Base-by-base conservation (phyloP, 805 yeast species). In the Candida morakotiae region DNA sequence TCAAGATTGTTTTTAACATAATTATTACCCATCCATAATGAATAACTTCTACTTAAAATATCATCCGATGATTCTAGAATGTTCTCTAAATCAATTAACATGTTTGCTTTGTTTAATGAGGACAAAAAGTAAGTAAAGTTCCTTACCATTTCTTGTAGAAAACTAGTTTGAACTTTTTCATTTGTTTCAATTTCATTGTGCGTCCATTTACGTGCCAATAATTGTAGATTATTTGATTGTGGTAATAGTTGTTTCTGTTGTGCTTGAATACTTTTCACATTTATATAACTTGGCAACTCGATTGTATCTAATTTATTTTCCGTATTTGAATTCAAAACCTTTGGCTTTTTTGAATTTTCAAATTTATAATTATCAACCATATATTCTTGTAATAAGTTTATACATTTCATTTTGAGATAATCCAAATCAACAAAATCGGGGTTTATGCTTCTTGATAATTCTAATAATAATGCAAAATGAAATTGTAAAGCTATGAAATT, bases 241-340 rank as follows among this genome's bases (percentile, higher is more conserved):
- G 32, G 11, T 16, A 16, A 7, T 3, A 16, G 9, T 4, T 24
- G 15, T 28, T 16, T 32, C 15, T 3, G 35, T 25, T 44, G 24
- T n/a, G 41, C 50, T 1, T 53, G 44, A 7, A 67, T 44, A 18
- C 54, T 56, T 11, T 42, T 50, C 2, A 65, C 64, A 41, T 67
- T 56, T 11, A 67, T 60, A 30, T 55, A 52, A 3, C 64, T 56
- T 1, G 73, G 73, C 16, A 67, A 49, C 30, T 60, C 58, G 14
- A 67, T 54, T 16, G 58, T 48, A 34, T 66, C 70, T n/a, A 40
- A 26, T 26, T 22, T 16, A 22, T 37, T 9, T 18, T 19, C 21
- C 10, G 10, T 9, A 20, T n/a, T 14, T 8, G 20, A 9, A 14
- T 14, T 9, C 11, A 7, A 15, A 3, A 19, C 24, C 27, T 6